Base-by-base conservation (phyloP, 2,329 filamentous ascomycete genomes). In the Coniochaeta sp. region DNA sequence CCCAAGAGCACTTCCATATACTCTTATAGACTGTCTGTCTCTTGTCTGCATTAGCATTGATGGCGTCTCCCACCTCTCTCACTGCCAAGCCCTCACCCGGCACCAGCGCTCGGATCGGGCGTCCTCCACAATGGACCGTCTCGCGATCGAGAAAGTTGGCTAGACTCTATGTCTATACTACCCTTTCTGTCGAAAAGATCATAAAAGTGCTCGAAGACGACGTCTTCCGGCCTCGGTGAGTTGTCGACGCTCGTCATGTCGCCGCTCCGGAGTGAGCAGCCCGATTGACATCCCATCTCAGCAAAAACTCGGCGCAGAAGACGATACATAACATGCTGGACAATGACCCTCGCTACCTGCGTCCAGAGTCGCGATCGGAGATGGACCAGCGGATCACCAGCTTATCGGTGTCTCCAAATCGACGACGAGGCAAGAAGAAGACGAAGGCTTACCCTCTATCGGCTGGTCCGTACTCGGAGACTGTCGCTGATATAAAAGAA, bases 231-330 rank as follows among this genome's bases (percentile, higher is more conserved):
- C 80, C 78, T 52, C 76, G 78, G 81, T 83, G 72, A 59, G 76
- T 30, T 42, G 52, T 19, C 44, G 44, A 12, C 60, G 24, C 42
- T 55, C 16, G n/a, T 14, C 2, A 26, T 14, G 10, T 26, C 10
- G 42, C 6, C 19, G 42, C 24, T 47, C 26, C n/a, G 9, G 22
- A 58, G 38, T 40, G 16, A 40, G 16, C 17, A 40, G 38, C 17
- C 16, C 38, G 56, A 61, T 62, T 59, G 64, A 47, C 50, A 16
- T 28, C 34, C 19, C 42, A 44, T 61, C 10, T 10, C 60, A 83
- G 81, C 40, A 79, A 79, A 65, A 82, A 85, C 65, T 84, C 83
- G 30, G 82, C 80, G 36, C 82, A 83, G 66, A 85, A 86, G 71
- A 83, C 80, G 24, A 77, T 85, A 63, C 80, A 81, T 59, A 73